These are phyloP conservation scores for Phytophthora pistaciae DNA, from an alignment of 352 stramenopile genomes.

Conservation along the genomic window DNA sequence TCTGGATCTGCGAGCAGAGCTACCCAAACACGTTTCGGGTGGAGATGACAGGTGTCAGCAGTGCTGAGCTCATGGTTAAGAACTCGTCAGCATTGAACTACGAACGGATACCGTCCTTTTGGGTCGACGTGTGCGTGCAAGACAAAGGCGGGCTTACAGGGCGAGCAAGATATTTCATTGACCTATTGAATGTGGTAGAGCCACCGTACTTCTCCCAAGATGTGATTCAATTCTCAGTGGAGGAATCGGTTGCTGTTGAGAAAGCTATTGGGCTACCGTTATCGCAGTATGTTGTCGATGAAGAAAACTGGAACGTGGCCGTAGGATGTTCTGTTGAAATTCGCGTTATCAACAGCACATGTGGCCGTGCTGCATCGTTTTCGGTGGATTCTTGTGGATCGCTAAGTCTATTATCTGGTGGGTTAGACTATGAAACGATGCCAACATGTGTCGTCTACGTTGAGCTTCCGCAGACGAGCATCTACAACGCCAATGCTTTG, in stretches of 20 bases:
- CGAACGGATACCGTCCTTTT: slow-evolving; percentile 43
- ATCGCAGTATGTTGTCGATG: slow-evolving; percentile 25
- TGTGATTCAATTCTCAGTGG: slow-evolving; percentile 32
- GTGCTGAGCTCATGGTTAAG: slow-evolving; percentile 41
- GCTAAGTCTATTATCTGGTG: slow-evolving; percentile 20
- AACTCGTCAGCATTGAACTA: slow-evolving; percentile 51
- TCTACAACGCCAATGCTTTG: slow-evolving; percentile 23
- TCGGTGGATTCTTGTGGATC: slow-evolving; percentile 26
- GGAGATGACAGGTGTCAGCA: slow-evolving; percentile 14
- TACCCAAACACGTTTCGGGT: slow-evolving; percentile 42
- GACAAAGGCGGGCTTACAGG: slow-evolving; percentile 41
- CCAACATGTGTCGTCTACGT: slow-evolving; percentile 30
- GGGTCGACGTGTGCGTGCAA: slow-evolving; percentile 60
- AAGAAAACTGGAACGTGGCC: slow-evolving; percentile 27
- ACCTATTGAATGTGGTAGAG: slow-evolving; percentile 62
- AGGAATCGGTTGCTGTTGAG: slow-evolving; percentile 35
- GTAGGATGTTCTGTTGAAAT: slow-evolving; percentile 24
- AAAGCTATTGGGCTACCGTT: slow-evolving; percentile 19
- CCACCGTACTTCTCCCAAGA: slow-evolving; percentile 46
- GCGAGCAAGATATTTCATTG: slow-evolving; percentile 32
- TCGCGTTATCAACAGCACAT: slow-evolving; percentile 29
- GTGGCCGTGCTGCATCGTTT: slow-evolving; percentile 15
- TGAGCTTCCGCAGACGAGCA: slow-evolving; percentile 7
- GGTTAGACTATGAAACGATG: slow-evolving; percentile 37
- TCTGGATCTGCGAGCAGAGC: slow-evolving; percentile 61